Base-by-base conservation (phyloP, 768 basidiomycete species). In the Collybia sp. region DNA sequence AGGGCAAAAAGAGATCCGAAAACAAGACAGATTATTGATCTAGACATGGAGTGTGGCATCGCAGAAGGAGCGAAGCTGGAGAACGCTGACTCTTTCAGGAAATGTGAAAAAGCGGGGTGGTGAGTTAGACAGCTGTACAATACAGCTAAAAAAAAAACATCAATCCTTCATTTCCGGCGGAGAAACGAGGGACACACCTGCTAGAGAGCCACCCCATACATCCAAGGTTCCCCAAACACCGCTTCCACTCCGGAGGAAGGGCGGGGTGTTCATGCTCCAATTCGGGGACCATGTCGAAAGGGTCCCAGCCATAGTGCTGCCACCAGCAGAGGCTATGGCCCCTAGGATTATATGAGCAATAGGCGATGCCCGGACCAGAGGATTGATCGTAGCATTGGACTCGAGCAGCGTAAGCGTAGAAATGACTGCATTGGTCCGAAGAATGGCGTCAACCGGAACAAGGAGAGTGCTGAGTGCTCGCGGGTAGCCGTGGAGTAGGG, bases 151-250 rank as follows among this genome's bases (percentile, higher is more conserved):
- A 25, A 8, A 8, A 25, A 25, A 25, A 25, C 8, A 8, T 25
- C 8, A 25, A 25, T 25, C 25, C 25, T 25, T 25, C 8, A 25
- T 25, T 25, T 4, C 25, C 3, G 8, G 4, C 3, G 8, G 25
- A 8, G 8, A 25, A 25, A 4, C 25, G 25, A 8, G 25, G 4
- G 25, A 25, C 25, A 25, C 25, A 37, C 35, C 74, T 8, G 71
- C 70, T 2, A 77, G 50, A 6, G 73, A 67, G 33, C 78, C 78
- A 45, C 67, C 75, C 78, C 77, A 79, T 1, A 78, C 56, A 51
- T 79, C 78, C 13, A 78, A 55, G 1, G 70, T 73, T 6, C 62
- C 68, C 48, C 66, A 65, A 42, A 67, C 39, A 37, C 68, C 66
- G 2, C 66, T 69, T 5, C 65, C 71, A 10, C 60, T 60, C 17